Conservation (phyloP, 2,329 filamentous ascomycete genomes). For the Epichloe scottii region DNA sequence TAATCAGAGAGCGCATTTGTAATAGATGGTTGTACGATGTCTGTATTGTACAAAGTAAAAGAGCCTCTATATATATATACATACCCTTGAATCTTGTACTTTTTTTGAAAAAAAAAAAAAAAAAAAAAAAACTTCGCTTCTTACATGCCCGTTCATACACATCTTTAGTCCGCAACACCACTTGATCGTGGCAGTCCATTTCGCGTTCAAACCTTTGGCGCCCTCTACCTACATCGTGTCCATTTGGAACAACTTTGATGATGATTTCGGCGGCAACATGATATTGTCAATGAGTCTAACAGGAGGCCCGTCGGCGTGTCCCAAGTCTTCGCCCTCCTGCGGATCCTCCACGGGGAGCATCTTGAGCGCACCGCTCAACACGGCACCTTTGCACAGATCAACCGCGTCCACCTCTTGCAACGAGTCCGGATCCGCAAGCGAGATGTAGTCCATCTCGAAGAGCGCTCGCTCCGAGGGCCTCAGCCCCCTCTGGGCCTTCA, state of each 20-base stretch:
- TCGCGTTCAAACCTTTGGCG: no score
- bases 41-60: neutral
- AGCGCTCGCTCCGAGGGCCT: slow-evolving; percentile 47
- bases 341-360: slow-evolving; percentile 71
- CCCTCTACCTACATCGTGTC: neutral
- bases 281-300: slow-evolving; percentile 94
- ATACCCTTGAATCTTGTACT: neutral
- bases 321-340: slow-evolving; percentile 59
- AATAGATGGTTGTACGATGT: slow-evolving; percentile 2
- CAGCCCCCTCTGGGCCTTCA: slow-evolving; percentile 50
- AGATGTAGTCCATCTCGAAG: slow-evolving; percentile 87
- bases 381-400: slow-evolving; percentile 58
- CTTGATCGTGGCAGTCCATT: neutral
- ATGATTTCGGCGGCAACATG: slow-evolving; percentile 42
- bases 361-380: slow-evolving; percentile 82
- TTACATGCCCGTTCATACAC: neutral
- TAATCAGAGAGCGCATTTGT: slow-evolving; percentile 39
- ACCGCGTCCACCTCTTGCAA: slow-evolving; percentile 67
- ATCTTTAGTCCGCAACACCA: neutral
- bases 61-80: neutral
- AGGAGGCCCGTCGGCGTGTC: slow-evolving; percentile 55
- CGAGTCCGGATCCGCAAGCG: slow-evolving; percentile 72
- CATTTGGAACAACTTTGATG: neutral
- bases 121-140: neutral
- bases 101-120: neutral